Evolutionary conservation across 106 monocot species (phyloP).

Genomic region (Hemerocallis citrina): DNA sequence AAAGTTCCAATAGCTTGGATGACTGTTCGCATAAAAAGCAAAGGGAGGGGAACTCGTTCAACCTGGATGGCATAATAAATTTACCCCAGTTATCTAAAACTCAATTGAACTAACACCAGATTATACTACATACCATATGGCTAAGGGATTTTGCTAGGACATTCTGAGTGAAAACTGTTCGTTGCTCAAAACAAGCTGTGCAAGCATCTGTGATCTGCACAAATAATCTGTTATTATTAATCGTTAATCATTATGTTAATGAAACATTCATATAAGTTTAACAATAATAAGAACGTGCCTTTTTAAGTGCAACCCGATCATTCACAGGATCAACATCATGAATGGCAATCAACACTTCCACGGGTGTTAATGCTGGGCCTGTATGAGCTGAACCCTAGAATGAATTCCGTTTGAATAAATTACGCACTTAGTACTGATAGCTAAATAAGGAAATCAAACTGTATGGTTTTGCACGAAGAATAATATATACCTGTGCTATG

Average conservation of each 20-base stretch:
- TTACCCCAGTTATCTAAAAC: neutral
- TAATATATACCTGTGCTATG: neutral
- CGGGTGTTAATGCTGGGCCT: constrained; percentile 89
- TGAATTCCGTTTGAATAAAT: neutral
- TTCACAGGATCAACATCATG: constrained; percentile 86
- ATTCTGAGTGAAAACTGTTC: constrained; percentile 95
- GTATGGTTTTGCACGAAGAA: neutral
- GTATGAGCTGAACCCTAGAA: constrained; percentile 94
- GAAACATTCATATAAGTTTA: neutral
- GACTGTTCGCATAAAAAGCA: constrained; percentile 94
- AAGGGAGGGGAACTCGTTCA: constrained; percentile 65
- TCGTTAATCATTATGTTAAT: neutral
- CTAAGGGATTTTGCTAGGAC: constrained; percentile 79
- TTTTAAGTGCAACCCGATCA: constrained; percentile 77
- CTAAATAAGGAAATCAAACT: neutral
- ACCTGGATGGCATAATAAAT: constrained; percentile 38
- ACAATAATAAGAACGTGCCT: constrained; percentile 25
- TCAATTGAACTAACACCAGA: constrained; percentile 3
- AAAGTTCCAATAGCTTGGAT: constrained; percentile 96
- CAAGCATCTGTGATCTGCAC: constrained; percentile 90
- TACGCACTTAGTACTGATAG: neutral
- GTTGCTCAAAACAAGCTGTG: constrained; percentile 95
- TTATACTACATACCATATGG: constrained; percentile 48
- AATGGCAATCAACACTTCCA: constrained; percentile 90
- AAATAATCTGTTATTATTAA: neutral